These are phyloP conservation scores for Salinomyces thailandicus DNA, from an alignment of 2,329 filamentous ascomycete species.

Conservation along the genomic window DNA sequence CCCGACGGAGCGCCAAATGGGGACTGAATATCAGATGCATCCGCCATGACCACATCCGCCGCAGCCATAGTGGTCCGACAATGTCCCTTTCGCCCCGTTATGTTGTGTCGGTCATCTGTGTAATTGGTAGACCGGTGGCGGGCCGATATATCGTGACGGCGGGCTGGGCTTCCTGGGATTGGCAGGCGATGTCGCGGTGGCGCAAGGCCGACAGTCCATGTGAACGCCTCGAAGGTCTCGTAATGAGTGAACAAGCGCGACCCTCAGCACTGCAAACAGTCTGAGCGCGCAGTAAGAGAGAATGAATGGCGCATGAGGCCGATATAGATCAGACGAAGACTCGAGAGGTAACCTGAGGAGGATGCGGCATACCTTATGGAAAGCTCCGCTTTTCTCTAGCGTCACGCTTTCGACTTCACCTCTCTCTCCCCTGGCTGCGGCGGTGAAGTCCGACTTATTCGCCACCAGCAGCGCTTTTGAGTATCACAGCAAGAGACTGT, in stretches of 20 bases:
- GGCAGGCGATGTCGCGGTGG: neutral
- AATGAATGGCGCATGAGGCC: no score
- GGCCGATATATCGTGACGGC: neutral
- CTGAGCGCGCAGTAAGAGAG: no score
- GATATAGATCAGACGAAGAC: no score
- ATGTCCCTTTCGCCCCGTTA: neutral
- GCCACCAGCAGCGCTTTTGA: neutral
- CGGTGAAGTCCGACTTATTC: no score
- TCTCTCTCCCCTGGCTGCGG: neutral
- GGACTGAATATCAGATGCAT: slow-evolving; percentile 4
- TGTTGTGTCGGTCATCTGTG: neutral
- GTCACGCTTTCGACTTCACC: neutral
- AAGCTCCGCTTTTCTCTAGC: neutral
- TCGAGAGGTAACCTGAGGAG: no score
- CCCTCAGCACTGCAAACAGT: no score
- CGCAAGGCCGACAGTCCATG: no score
- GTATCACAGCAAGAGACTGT: neutral
- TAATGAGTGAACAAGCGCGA: no score
- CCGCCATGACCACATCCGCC: slow-evolving; percentile 3
- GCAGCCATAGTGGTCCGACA: no score
- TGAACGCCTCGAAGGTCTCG: no score
- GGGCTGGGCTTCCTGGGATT: neutral
- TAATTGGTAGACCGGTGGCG: neutral
- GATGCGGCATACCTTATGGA: no score
- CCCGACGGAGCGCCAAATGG: neutral